Percentiles rank a stretch among this genome's conserved stretches.
Evolutionary conservation across 192 early-diverging fungal genomes (phyloP).

Genomic region (Tieghemiomyces parasiticus): DNA sequence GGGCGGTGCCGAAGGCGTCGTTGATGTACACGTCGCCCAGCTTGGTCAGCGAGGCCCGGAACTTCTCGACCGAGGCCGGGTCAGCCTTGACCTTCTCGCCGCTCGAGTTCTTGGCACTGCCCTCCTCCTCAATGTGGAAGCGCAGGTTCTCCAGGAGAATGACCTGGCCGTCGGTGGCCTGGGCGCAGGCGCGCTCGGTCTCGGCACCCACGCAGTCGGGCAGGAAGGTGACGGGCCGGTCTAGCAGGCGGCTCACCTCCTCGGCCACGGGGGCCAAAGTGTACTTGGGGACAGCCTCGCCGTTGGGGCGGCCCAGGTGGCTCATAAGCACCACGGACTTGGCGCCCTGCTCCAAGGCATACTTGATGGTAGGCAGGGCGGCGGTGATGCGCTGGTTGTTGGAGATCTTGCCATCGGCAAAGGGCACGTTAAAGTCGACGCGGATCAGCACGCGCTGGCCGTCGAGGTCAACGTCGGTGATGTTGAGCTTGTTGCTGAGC

Average conservation of each 20-base stretch:
- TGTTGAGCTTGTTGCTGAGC: conserved; percentile 69
- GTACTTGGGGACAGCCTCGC: conserved; percentile 73
- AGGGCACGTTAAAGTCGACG: conserved; percentile 99
- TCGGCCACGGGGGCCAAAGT: conserved; percentile 82
- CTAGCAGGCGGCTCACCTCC: conserved; percentile 63
- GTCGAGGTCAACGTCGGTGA: conserved; percentile 69
- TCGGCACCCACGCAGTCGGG: conserved; percentile 84
- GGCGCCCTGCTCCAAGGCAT: conserved; percentile 77
- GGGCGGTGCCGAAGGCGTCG: conserved; percentile 98
- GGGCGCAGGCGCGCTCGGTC: conserved; percentile 63
- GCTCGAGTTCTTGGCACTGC: conserved; percentile 75
- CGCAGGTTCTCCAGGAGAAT: conserved; percentile 95
- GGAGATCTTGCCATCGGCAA: conserved; percentile 79
- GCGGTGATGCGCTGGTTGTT: conserved; percentile 95
- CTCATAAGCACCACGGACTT: conserved; percentile 85
- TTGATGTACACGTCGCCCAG: conserved; percentile 95
- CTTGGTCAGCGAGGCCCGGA: conserved; percentile 83
- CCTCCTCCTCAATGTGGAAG: conserved; percentile 98
- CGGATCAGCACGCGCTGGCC: conserved; percentile 87
- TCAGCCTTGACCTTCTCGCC: conserved; percentile 87
- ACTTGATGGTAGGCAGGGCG: conserved; percentile 87
- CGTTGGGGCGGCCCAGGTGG: conserved; percentile 96
- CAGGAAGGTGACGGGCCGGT: conserved; percentile 78
- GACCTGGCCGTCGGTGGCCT: conserved; percentile 53
- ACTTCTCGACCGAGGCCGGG: conserved; percentile 59